phyloP scores from a whole-genome alignment of 768 basidiomycete species.

The Macrolepiota fuliginosa region DNA sequence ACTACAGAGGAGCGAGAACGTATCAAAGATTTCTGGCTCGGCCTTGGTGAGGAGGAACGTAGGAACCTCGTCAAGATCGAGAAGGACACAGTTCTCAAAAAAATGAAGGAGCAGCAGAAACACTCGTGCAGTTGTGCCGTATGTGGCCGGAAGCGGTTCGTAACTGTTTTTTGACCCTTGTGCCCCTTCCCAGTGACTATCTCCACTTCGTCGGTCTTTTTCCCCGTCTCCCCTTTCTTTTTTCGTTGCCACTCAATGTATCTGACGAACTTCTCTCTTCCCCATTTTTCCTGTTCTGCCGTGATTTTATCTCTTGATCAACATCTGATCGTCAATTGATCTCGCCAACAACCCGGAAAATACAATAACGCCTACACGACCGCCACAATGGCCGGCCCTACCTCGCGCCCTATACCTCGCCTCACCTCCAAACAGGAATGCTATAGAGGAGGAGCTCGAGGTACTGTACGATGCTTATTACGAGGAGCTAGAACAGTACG shows the following conservation, averaged over 20 bases:
- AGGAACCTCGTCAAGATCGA: conserved; percentile 93
- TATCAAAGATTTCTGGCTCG: conserved; percentile 98
- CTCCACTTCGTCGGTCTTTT: conserved; percentile 18
- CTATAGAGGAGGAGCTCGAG: conserved; percentile 99
- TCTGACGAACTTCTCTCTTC: conserved; percentile 18
- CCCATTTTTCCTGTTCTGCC: conserved; percentile 17
- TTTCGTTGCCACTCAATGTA: conserved; percentile 11
- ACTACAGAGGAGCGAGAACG: conserved; percentile 92
- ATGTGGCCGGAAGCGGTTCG: conserved; percentile 94
- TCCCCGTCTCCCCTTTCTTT: conserved; percentile 20
- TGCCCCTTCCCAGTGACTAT: conserved; percentile 23
- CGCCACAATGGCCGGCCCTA: too few relatives aligned
- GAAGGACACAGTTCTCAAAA: conserved; percentile 94
- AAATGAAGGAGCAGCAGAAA: conserved; percentile 99
- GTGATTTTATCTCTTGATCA: conserved; percentile 28
- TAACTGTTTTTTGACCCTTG: conserved; percentile 28
- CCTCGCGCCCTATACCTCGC: background rate
- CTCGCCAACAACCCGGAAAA: conserved; percentile 5
- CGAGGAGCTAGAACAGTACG: conserved; percentile 99
- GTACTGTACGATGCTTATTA: conserved; percentile 99
- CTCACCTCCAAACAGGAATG: conserved; percentile 54
- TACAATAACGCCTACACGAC: background rate
- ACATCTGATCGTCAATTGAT: conserved; percentile 26
- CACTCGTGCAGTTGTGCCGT: conserved; percentile 95
- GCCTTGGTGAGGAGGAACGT: conserved; percentile 87